Conservation (phyloP, 2,329 filamentous ascomycete genomes). For the Diaporthe sp. region DNA sequence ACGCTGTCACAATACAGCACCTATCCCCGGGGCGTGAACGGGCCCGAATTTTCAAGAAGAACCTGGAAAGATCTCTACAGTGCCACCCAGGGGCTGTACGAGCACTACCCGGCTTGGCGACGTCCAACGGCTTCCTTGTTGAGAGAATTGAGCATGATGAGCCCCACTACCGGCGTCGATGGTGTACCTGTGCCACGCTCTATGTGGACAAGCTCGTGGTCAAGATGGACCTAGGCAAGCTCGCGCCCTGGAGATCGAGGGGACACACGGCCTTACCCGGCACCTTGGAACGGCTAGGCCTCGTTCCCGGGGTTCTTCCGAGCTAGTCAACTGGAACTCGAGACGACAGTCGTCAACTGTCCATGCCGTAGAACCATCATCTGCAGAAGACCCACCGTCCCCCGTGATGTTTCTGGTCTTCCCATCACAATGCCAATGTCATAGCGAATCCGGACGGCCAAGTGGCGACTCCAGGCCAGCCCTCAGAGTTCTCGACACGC, state of each 20-base stretch:
- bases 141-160: not conserved
- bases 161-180: not conserved
- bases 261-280: not conserved
- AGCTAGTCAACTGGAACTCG: not conserved
- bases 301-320: not conserved
- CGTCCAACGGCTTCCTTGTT: not conserved
- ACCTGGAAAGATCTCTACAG: slow-evolving; percentile 18
- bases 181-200: not conserved
- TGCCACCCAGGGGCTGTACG: not conserved
- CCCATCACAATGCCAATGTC: not conserved
- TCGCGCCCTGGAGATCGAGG: not conserved
- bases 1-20: not conserved
- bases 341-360: no score
- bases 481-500: not conserved
- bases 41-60: slow-evolving; percentile 19
- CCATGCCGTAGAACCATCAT: not conserved
- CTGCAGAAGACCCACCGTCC: not conserved
- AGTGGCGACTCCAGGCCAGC: not conserved
- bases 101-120: slow-evolving; percentile 9
- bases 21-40: not conserved
- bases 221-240: not conserved
- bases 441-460: not conserved
- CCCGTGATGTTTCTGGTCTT: not conserved
- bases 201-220: not conserved
- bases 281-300: not conserved